Conservation (phyloP, 176 grass and related monocot species). For the Aegilops bicornis region DNA sequence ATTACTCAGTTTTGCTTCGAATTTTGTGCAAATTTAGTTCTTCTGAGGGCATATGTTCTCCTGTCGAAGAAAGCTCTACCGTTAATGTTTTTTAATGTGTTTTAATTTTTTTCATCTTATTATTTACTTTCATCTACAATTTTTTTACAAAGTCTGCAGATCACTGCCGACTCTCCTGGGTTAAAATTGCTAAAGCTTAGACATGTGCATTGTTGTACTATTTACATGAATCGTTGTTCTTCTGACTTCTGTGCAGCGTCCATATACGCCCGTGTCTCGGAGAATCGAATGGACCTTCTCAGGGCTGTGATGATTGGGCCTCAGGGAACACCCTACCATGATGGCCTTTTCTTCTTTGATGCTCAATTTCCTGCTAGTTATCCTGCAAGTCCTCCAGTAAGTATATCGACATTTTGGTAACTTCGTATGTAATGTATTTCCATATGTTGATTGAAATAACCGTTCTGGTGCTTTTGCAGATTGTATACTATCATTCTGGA, state of each 20-base stretch:
- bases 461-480: slow-evolving; percentile 42
- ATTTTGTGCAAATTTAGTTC: slow-evolving; percentile 3
- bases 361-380: slow-evolving; percentile 64
- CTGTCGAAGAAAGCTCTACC: slow-evolving; percentile 7
- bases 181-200: slow-evolving; percentile 6
- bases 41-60: not conserved
- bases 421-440: not conserved
- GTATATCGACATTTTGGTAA: slow-evolving; percentile 11
- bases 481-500: slow-evolving; percentile 69
- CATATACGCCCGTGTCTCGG: slow-evolving; percentile 77
- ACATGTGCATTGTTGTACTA: not conserved
- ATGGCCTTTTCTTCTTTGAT: slow-evolving; percentile 98
- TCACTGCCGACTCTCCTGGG: not conserved
- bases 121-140: not conserved
- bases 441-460: slow-evolving; percentile 22
- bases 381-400: slow-evolving; percentile 72
- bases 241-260: slow-evolving; percentile 45
- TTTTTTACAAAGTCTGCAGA: not conserved
- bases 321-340: slow-evolving; percentile 87
- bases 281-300: slow-evolving; percentile 89
- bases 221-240: not conserved
- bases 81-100: not conserved
- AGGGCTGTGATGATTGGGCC: slow-evolving; percentile 85
- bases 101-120: not conserved
- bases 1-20: not conserved